phyloP scores from a whole-genome alignment of 257 asterid species.

The Nicotiana undulata region DNA sequence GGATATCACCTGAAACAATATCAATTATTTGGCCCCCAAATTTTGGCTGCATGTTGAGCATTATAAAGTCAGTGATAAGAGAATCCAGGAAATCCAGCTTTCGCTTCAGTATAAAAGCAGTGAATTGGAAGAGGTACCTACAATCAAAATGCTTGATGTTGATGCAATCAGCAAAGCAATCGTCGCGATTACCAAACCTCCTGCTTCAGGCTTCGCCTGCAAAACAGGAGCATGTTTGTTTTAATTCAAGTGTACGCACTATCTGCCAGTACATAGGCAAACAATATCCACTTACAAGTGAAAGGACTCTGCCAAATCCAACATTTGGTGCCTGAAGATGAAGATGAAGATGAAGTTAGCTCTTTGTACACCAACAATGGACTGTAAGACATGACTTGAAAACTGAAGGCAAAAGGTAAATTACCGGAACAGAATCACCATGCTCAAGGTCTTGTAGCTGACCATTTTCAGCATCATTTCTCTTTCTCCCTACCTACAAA shows the following conservation, averaged over 20 bases:
- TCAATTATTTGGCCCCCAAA: conserved; percentile 75
- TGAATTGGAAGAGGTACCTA: conserved; percentile 22
- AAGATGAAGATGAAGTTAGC: conserved; percentile 18
- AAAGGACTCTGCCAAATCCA: conserved; percentile 65
- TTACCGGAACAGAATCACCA: conserved; percentile 66
- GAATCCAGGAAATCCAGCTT: conserved; percentile 6
- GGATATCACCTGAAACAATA: conserved; percentile 58
- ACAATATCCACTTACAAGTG: conserved; percentile 48
- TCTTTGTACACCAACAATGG: background rate
- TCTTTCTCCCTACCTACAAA: conserved; percentile 45
- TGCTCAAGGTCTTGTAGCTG: conserved; percentile 61
- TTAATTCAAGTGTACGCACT: background rate
- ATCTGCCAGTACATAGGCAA: background rate
- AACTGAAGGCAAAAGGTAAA: background rate
- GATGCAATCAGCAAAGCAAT: conserved; percentile 68
- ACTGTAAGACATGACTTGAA: background rate
- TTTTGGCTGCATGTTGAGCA: conserved; percentile 52
- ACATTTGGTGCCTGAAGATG: conserved; percentile 63
- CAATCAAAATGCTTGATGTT: conserved; percentile 66
- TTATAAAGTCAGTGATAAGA: background rate
- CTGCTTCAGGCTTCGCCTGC: conserved; percentile 84
- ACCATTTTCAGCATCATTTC: conserved; percentile 31
- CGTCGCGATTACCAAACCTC: conserved; percentile 52
- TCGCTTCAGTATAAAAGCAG: background rate
- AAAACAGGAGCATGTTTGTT: conserved; percentile 10